Base-by-base conservation (phyloP, 139 green algal genomes). In the Ettlia oleoabundans region DNA sequence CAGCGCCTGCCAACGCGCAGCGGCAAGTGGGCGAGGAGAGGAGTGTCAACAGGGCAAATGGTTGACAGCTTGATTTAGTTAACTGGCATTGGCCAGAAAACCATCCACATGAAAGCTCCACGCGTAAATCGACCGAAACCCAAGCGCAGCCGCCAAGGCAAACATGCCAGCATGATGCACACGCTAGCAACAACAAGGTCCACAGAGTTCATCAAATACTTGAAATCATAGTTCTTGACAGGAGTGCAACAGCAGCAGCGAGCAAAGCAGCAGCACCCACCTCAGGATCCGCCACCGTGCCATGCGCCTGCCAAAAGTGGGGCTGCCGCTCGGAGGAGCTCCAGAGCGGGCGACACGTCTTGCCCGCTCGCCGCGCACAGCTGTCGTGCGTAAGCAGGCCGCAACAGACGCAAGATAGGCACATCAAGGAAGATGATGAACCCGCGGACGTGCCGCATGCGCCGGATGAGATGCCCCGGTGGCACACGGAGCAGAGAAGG, bases 361-460 rank as follows among this genome's bases (percentile, higher is more conserved):
- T 71, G 42, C 51, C 43, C 28, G 89, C 86, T 18, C 82, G 63
- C 10, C 85, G 81, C 1, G 61, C 55, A 63, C 93, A 96, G 33
- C 80, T 35, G 42, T 88, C 83, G 75, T 96, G 93, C n/a, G 76
- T 87, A 42, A 90, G 84, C 4, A 90, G 53, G 4, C 91, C 90
- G 77, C 93, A 96, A n/a, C n/a, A n/a, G n/a, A n/a, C 6, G 90
- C 77, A 51, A 87, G 80, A 62, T 92, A 96, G 78, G 78, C 85
- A 62, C 24, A 85, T 3, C 9, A 35, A 43, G 72, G 47, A 10
- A 58, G 47, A 58, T 10, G 47, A 10, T 24, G 47, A 15, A 10
- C 47, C 47, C 47, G 15, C 62, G 1, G 55, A 52, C 37, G 82
- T 78, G 65, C 84, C n/a, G 7, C 10, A 24, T 4, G 21, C 33